Evolutionary conservation across 1,284 basidiomycete genomes (phyloP).

Genomic region (Heliocybe sulcata): DNA sequence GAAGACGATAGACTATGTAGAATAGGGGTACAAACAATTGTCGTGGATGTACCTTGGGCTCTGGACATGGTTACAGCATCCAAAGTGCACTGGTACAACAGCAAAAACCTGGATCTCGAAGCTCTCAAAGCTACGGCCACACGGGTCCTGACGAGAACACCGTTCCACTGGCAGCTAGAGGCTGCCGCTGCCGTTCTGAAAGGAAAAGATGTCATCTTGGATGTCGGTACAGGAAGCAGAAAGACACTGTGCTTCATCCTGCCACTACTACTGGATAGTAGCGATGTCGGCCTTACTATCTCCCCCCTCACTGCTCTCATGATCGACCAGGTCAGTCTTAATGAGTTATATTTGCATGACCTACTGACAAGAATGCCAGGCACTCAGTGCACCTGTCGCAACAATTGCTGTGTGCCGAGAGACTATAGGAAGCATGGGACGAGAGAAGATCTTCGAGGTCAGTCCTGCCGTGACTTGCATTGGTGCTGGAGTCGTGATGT

Average conservation of each 20-base stretch:
- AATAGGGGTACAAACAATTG: background rate
- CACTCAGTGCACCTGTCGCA: background rate
- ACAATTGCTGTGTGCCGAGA: constrained; percentile 1
- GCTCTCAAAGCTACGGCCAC: background rate
- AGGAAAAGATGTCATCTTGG: constrained; percentile 5
- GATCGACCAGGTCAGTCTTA: constrained; percentile 5
- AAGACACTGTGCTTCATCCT: constrained; percentile 6
- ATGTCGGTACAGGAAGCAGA: constrained; percentile 6
- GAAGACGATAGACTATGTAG: background rate
- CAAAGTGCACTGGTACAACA: background rate
- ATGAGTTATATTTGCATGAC: background rate
- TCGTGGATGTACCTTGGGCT: background rate
- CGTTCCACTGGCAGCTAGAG: background rate
- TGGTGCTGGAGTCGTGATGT: too few species aligned
- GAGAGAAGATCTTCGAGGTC: too few species aligned
- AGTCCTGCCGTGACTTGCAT: too few species aligned
- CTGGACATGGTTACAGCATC: background rate
- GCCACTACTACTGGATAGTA: constrained; percentile 1
- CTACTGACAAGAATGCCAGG: background rate
- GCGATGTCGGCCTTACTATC: constrained; percentile 2
- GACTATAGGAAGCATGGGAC: background rate
- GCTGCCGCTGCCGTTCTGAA: background rate
- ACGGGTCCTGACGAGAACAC: background rate
- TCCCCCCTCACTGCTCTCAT: constrained; percentile 4
- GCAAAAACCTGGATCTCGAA: background rate